Evolutionary conservation across 805 yeast genomes (phyloP).

Genomic region (Tetrapisispora fleetii): DNA sequence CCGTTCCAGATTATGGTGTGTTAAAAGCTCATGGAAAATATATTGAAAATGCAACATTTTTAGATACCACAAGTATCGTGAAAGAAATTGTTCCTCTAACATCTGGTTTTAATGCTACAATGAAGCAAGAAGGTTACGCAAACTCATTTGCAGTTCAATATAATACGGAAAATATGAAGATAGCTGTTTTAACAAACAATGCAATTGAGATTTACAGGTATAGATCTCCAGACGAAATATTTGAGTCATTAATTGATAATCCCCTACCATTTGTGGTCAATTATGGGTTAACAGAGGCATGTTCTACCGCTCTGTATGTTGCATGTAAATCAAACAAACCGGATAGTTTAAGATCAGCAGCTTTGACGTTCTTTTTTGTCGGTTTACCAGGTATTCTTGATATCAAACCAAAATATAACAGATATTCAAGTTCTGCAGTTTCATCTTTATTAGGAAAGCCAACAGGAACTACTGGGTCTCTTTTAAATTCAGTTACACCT

Average conservation of each 20-base stretch:
- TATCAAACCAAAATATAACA: constrained; percentile 34
- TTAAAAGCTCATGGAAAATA: constrained; percentile 62
- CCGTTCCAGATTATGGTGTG: constrained; percentile 80
- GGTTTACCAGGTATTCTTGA: constrained; percentile 36
- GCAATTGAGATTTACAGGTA: constrained; percentile 71
- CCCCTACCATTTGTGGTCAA: constrained; percentile 61
- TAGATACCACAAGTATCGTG: constrained; percentile 50
- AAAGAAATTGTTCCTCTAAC: constrained; percentile 68
- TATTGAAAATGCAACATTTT: constrained; percentile 72
- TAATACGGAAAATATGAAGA: constrained; percentile 49
- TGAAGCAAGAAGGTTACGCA: constrained; percentile 71
- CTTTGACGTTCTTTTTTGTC: constrained; percentile 35
- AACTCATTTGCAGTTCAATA: constrained; percentile 85
- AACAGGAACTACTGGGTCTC: constrained; percentile 12
- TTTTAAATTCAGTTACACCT: constrained; percentile 4
- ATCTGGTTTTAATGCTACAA: constrained; percentile 59
- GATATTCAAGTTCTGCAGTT: constrained; percentile 21
- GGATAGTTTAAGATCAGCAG: constrained; percentile 36
- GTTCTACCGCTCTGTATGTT: constrained; percentile 76
- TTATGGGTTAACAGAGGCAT: constrained; percentile 83
- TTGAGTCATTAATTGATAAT: constrained; percentile 61
- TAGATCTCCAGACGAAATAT: constrained; percentile 69
- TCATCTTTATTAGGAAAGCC: constrained; percentile 22
- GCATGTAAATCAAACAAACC: constrained; percentile 67
- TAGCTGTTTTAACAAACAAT: constrained; percentile 74